Conservation (phyloP, 2,329 filamentous ascomycete species). For the Colletotrichum sp. region DNA sequence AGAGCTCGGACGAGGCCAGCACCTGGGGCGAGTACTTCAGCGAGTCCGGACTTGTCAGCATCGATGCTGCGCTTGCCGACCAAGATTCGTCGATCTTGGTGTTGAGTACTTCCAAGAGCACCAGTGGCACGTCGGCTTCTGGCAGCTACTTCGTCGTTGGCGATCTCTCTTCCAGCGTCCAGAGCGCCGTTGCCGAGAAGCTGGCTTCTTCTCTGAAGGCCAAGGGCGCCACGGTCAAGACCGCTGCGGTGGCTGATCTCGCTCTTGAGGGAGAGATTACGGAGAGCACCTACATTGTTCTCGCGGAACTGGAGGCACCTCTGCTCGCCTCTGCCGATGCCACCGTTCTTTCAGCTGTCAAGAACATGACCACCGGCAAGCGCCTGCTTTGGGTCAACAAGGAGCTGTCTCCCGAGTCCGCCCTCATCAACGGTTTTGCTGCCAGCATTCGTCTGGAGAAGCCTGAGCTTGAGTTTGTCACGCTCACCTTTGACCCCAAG, state of each 20-base stretch:
- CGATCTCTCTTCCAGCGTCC: neutral
- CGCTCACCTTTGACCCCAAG: neutral
- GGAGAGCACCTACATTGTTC: neutral
- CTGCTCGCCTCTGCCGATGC: neutral
- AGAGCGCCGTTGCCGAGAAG: neutral
- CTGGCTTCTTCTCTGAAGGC: neutral
- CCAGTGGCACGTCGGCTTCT: neutral
- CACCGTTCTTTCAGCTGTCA: neutral
- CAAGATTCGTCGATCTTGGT: neutral
- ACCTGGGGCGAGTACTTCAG: slow-evolving; percentile 21
- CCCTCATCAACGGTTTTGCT: slow-evolving; percentile 6
- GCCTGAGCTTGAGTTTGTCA: neutral
- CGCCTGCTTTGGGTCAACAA: slow-evolving; percentile 4
- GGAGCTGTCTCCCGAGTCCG: neutral
- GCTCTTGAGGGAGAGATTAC: neutral
- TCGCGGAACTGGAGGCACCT: neutral
- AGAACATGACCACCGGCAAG: neutral
- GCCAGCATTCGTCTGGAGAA: neutral
- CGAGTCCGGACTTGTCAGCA: slow-evolving; percentile 35
- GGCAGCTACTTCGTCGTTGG: neutral
- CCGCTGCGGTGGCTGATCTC: neutral
- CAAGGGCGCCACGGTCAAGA: neutral
- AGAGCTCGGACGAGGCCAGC: slow-evolving; percentile 10
- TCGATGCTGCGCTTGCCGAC: slow-evolving; percentile 37
- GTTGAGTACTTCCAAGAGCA: neutral